Conservation (phyloP, 148 eudicot species). For the Cornus controversa region DNA sequence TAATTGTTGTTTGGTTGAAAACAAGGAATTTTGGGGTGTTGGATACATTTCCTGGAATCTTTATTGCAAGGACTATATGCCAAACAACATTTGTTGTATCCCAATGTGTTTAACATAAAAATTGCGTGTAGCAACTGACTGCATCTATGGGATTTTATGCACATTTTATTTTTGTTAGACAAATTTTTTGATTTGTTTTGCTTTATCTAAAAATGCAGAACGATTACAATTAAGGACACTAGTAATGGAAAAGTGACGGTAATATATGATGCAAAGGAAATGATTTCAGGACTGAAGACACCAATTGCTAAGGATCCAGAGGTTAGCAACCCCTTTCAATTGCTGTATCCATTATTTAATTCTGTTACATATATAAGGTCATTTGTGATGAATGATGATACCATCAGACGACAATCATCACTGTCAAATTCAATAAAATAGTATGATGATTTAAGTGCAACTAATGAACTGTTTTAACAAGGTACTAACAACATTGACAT, state of each 20-base stretch:
- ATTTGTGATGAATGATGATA: background rate
- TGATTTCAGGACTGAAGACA: constrained; percentile 48
- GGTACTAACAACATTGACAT: too few species aligned
- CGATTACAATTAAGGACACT: constrained; percentile 47
- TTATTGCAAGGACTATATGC: background rate
- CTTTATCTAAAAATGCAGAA: constrained; percentile 30
- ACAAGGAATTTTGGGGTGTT: background rate
- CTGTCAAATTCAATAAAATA: too few species aligned
- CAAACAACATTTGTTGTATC: background rate
- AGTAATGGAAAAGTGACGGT: constrained; percentile 37
- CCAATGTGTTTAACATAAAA: background rate
- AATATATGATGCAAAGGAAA: constrained; percentile 62
- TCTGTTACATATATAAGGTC: background rate
- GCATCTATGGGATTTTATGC: background rate
- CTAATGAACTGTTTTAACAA: too few species aligned
- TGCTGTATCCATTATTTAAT: background rate
- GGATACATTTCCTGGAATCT: background rate
- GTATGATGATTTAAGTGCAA: too few species aligned
- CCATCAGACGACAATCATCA: too few species aligned
- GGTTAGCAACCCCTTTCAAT: constrained; percentile 32
- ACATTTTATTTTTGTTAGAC: background rate
- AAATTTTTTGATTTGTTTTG: background rate
- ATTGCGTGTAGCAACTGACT: background rate
- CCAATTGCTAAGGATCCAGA: constrained; percentile 53
- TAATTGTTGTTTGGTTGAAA: background rate